phyloP scores from a whole-genome alignment of 2,329 filamentous ascomycete genomes.

The Didymella sp. region DNA sequence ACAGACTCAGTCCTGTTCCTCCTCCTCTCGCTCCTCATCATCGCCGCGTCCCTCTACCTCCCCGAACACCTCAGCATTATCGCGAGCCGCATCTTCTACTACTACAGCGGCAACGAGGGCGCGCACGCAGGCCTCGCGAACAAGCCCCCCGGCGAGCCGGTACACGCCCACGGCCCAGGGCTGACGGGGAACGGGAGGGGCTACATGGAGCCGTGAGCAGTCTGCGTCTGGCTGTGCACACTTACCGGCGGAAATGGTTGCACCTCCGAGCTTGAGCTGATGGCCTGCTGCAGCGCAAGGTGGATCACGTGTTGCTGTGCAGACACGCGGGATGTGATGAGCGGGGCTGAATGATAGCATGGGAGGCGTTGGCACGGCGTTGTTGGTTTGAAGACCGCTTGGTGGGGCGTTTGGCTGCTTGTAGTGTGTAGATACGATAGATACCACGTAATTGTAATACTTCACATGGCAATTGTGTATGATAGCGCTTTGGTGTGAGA shows the following conservation, averaged over 20 bases:
- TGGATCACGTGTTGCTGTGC: not conserved
- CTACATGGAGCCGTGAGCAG: constrained; percentile 15
- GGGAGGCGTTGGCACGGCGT: constrained; percentile 16
- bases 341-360: constrained; percentile 3
- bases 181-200: constrained; percentile 16
- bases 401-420: not conserved
- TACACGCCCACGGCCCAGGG: constrained; percentile 8
- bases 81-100: constrained; percentile 88
- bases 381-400: constrained; percentile 1
- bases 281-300: no score
- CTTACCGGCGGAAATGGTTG: no score
- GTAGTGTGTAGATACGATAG: not conserved
- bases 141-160: constrained; percentile 17
- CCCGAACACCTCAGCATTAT: constrained; percentile 88
- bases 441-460: constrained; percentile 22
- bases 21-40: constrained; percentile 82
- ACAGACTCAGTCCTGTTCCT: constrained; percentile 93
- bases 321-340: not conserved
- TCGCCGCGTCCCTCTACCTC: constrained; percentile 89
- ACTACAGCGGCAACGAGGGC: constrained; percentile 80
- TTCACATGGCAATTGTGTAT: not conserved
- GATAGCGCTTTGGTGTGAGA: not conserved
- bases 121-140: constrained; percentile 9
- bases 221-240: no score
- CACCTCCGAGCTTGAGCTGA: no score